Evolutionary conservation across 108 stramenopile species (phyloP).

Genomic region (Mediolabrus comicus): DNA sequence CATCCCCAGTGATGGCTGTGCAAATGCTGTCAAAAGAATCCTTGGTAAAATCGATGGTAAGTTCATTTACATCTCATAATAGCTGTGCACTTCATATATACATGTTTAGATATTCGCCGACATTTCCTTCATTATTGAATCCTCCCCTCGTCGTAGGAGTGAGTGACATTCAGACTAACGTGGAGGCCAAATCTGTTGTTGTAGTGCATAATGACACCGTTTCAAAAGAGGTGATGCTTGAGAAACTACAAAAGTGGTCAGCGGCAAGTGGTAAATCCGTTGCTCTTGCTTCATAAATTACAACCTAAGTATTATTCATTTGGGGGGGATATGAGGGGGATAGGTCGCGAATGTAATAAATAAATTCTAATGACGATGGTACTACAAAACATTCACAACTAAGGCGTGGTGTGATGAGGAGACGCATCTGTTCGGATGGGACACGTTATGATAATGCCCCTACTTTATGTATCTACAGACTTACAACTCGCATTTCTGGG

Average conservation of each 20-base stretch:
- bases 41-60: slow-evolving; percentile 77
- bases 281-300: slow-evolving; percentile 1
- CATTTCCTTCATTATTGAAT: not conserved
- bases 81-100: not conserved
- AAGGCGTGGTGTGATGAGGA: too few relatives aligned
- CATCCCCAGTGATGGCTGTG: slow-evolving; percentile 67
- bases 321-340: not conserved
- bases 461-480: too few relatives aligned
- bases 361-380: too few relatives aligned
- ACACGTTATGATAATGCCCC: too few relatives aligned
- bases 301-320: too few relatives aligned
- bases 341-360: too few relatives aligned
- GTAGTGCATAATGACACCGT: slow-evolving; percentile 61
- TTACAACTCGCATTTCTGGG: not conserved
- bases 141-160: slow-evolving; percentile 47
- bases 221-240: slow-evolving; percentile 59
- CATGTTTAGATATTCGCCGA: not conserved
- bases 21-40: slow-evolving; percentile 72
- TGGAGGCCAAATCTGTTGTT: slow-evolving; percentile 69
- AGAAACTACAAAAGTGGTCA: slow-evolving; percentile 63
- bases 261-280: not conserved
- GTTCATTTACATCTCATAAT: not conserved
- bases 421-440: too few relatives aligned
- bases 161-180: slow-evolving; percentile 61
- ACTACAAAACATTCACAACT: too few relatives aligned